Conservation (phyloP, 2,329 filamentous ascomycete species). For the Thielaviopsis ethacetica region DNA sequence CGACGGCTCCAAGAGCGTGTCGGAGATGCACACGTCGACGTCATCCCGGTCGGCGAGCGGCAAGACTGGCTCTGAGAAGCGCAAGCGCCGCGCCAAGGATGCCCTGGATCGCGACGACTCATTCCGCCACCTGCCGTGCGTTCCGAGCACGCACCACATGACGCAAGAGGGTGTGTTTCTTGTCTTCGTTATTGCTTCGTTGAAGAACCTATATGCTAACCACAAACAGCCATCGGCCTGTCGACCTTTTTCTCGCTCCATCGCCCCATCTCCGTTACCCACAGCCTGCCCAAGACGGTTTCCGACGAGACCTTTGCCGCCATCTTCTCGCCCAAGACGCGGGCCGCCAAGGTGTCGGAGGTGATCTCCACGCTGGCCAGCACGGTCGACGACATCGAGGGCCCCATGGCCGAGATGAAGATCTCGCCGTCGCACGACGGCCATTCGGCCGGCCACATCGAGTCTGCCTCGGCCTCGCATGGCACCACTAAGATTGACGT, state of each 20-base stretch:
- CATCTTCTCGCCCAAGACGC: constrained; percentile 53
- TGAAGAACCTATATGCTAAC: constrained; percentile 12
- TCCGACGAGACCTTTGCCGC: constrained; percentile 62
- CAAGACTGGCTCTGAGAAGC: constrained; percentile 33
- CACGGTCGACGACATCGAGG: constrained; percentile 43
- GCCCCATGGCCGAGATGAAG: constrained; percentile 37
- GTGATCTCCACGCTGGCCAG: constrained; percentile 51
- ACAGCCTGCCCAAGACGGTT: constrained; percentile 58
- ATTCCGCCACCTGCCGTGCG: constrained; percentile 48
- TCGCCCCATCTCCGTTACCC: constrained; percentile 78
- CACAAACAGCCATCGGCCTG: constrained; percentile 57
- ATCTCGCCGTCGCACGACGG: constrained; percentile 18
- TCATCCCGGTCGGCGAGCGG: constrained; percentile 25
- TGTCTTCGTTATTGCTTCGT: background rate
- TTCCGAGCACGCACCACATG: constrained; percentile 60
- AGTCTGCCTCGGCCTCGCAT: constrained; percentile 27
- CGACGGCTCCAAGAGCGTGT: constrained; percentile 32
- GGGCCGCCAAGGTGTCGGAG: constrained; percentile 34
- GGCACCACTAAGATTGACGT: constrained; percentile 34
- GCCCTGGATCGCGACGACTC: constrained; percentile 26
- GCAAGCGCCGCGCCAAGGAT: constrained; percentile 43
- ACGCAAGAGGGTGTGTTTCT: constrained; percentile 42
- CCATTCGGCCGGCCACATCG: constrained; percentile 16
- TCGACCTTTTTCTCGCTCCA: constrained; percentile 94
- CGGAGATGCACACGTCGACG: constrained; percentile 26